Conservation (phyloP, 2,329 filamentous ascomycete genomes). For the Thielaviopsis populi region DNA sequence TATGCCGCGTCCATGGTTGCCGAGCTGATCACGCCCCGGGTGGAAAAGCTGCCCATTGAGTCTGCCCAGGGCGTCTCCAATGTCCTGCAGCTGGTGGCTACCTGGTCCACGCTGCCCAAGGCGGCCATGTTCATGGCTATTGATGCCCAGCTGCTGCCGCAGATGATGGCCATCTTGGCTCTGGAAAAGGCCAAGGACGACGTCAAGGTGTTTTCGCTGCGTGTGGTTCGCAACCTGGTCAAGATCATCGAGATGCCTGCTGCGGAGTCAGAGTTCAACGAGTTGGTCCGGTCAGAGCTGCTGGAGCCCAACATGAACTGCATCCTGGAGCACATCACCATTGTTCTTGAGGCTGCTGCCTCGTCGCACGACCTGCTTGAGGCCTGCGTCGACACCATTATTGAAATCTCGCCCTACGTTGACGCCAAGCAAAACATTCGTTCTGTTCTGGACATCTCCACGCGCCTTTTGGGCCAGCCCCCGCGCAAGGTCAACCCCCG, state of each 20-base stretch:
- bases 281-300: constrained; percentile 40
- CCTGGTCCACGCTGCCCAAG: constrained; percentile 57
- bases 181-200: constrained; percentile 66
- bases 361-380: constrained; percentile 62
- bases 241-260: constrained; percentile 41
- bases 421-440: constrained; percentile 52
- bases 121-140: constrained; percentile 51
- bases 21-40: constrained; percentile 60
- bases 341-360: constrained; percentile 45
- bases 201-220: constrained; percentile 69
- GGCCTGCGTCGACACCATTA: constrained; percentile 61
- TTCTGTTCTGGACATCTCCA: constrained; percentile 65
- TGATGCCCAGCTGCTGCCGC: constrained; percentile 49
- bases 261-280: constrained; percentile 40
- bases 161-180: constrained; percentile 57
- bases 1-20: constrained; percentile 58
- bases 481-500: constrained; percentile 65
- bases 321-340: constrained; percentile 52
- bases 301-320: constrained; percentile 42
- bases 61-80: constrained; percentile 82
- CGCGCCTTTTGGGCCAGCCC: constrained; percentile 74
- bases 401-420: constrained; percentile 59
- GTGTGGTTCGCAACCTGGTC: constrained; percentile 57
- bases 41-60: constrained; percentile 67
- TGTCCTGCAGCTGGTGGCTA: constrained; percentile 62